Base-by-base conservation (phyloP, 257 asterid species). In the Plantago elongata region DNA sequence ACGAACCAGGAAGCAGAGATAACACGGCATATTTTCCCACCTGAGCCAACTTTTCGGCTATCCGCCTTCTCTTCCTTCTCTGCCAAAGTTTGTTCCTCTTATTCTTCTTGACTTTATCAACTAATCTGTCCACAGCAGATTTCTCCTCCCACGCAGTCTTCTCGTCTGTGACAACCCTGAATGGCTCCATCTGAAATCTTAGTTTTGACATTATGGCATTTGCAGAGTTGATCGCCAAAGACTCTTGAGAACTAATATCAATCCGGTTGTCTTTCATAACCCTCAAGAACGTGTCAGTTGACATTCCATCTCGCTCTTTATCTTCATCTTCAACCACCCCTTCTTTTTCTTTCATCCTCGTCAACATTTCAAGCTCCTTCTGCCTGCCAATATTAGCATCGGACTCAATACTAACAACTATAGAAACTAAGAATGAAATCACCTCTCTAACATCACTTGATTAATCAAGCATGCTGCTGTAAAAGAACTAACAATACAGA, bases 51-150 rank as follows among this genome's bases (percentile, higher is more conserved):
- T 71, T 80, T 67, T 89, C 90, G 0, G 95, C 93, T 45, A 86
- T 42, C 40, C 75, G 79, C 63, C 69, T 84, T 77, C 97, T 77
- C 79, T 89, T 92, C 83, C 87, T 76, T 68, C 72, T 84, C 42
- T 91, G 86, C 99, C 99, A 92, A 55, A 74, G 78, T 63, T 84
- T 92, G 75, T 92, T 89, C 70, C 97, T 81, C 73, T 80, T 89
- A 71, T 81, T 73, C 85, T 92, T 92, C 62, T 81, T 80, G 65
- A 73, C 64, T 69, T 79, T 81, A 75, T 92, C 83, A 5, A 83
- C 87, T 63, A 84, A 69, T 72, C 84, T 80, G 50, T 75, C 71
- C 16, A 71, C 76, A 17, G 87, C 92, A 56, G 87, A 88, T 75
- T 88, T 91, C 67, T 91, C 96, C 71, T 91, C 98, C 98, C 97